These are phyloP conservation scores for Aspergillus sclerotialis DNA, from an alignment of 2,329 filamentous ascomycete species.

Conservation along the genomic window DNA sequence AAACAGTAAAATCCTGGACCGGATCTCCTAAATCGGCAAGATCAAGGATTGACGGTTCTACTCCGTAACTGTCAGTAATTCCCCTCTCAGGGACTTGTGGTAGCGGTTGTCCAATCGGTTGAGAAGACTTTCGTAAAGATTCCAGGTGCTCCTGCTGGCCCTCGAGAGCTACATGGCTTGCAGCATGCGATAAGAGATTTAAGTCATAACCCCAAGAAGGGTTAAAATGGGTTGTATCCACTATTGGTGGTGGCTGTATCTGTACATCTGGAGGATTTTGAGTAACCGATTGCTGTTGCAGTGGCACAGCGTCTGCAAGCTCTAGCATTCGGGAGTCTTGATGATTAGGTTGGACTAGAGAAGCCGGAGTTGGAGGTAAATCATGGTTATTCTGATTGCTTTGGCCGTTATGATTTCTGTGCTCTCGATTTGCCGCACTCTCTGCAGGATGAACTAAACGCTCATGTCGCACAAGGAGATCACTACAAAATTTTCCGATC, in stretches of 20 bases:
- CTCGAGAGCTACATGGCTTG: conserved; percentile 43
- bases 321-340: conserved; percentile 41
- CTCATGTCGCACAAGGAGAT: conserved; percentile 44
- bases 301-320: conserved; percentile 37
- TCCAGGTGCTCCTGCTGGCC: conserved; percentile 37
- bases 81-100: conserved; percentile 27
- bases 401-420: conserved; percentile 22
- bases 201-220: conserved; percentile 46
- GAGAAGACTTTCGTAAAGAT: conserved; percentile 28
- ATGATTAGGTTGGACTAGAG: conserved; percentile 30
- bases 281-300: conserved; percentile 30
- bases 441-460: conserved; percentile 42
- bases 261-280: conserved; percentile 30
- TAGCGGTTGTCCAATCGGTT: conserved; percentile 28
- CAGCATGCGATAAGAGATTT: conserved; percentile 43
- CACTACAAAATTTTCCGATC: conserved; percentile 24
- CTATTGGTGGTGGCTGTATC: conserved; percentile 30
- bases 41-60: conserved; percentile 40
- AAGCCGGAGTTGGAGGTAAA: conserved; percentile 26
- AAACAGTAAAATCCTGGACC: conserved; percentile 43
- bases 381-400: conserved; percentile 19
- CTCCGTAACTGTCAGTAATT: conserved; percentile 36
- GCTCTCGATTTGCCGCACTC: conserved; percentile 32
- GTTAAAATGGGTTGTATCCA: conserved; percentile 41
- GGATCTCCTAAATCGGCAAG: conserved; percentile 41